Evolutionary conservation across 2,329 filamentous ascomycete genomes (phyloP).

Genomic region (Knoxdaviesia proteae): DNA sequence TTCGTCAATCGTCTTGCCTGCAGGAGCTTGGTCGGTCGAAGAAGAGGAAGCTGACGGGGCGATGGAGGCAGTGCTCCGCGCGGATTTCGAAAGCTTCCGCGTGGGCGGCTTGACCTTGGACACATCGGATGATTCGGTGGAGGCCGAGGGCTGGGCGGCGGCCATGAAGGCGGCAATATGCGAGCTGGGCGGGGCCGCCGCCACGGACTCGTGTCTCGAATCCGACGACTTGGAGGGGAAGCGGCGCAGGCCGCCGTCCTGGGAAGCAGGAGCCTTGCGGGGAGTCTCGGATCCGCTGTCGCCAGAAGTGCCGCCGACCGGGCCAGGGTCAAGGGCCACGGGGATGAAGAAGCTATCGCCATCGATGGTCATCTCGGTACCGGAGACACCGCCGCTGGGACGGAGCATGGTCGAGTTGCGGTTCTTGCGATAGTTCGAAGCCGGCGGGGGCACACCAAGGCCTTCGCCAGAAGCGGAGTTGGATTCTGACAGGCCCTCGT

Average conservation of each 20-base stretch:
- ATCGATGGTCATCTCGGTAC: constrained; percentile 12
- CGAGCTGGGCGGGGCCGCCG: too few relatives aligned
- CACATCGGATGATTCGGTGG: constrained; percentile 30
- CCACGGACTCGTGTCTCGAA: too few relatives aligned
- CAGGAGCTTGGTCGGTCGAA: constrained; percentile 13
- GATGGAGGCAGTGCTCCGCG: constrained; percentile 12
- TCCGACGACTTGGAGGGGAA: constrained; percentile 15
- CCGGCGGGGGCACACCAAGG: constrained; percentile 48
- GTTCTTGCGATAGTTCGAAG: constrained; percentile 59
- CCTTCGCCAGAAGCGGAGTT: constrained; percentile 13
- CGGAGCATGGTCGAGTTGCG: constrained; percentile 47
- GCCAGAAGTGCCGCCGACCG: constrained; percentile 23
- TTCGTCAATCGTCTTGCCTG: constrained; percentile 24
- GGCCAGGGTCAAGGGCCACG: constrained; percentile 51
- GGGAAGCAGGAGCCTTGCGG: constrained; percentile 23
- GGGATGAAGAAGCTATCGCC: constrained; percentile 58
- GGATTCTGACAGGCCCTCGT: constrained; percentile 1
- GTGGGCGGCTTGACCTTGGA: constrained; percentile 26
- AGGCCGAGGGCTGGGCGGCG: constrained; percentile 11
- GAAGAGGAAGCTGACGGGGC: constrained; percentile 17
- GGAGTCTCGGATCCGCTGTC: constrained; percentile 40
- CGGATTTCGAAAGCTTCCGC: constrained; percentile 27
- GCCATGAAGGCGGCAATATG: too few relatives aligned
- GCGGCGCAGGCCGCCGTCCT: constrained; percentile 59
- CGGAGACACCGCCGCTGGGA: constrained; percentile 19